phyloP scores from a whole-genome alignment of 2,329 filamentous ascomycete species.

The Intubia oerlemansii region DNA sequence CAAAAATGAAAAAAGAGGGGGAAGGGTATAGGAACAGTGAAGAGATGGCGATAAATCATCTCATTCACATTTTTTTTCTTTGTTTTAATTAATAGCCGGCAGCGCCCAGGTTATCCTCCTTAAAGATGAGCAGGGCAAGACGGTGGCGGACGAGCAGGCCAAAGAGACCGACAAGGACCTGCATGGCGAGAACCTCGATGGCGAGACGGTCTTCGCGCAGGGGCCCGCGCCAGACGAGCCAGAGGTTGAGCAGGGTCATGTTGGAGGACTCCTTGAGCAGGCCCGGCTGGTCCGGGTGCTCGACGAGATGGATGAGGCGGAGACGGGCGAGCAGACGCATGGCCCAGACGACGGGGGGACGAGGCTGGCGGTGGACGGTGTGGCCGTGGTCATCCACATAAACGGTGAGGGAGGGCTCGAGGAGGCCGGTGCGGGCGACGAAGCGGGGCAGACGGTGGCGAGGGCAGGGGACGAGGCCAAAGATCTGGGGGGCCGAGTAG shows the following conservation, averaged over 20 bases:
- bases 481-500: slow-evolving; percentile 83
- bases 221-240: slow-evolving; percentile 88
- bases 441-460: slow-evolving; percentile 80
- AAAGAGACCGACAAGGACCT: slow-evolving; percentile 53
- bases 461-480: slow-evolving; percentile 76
- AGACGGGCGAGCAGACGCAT: slow-evolving; percentile 50
- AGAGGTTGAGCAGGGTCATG: slow-evolving; percentile 83
- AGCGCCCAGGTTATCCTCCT: slow-evolving; percentile 53
- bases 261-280: slow-evolving; percentile 63
- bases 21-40: too few relatives aligned
- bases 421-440: slow-evolving; percentile 61
- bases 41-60: too few relatives aligned
- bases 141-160: slow-evolving; percentile 73
- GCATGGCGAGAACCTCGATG: slow-evolving; percentile 58
- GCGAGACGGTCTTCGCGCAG: slow-evolving; percentile 72
- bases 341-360: slow-evolving; percentile 33
- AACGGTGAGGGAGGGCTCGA: slow-evolving; percentile 69
- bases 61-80: not conserved
- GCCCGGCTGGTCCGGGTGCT: slow-evolving; percentile 45
- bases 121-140: slow-evolving; percentile 73
- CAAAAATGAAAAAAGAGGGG: too few relatives aligned
- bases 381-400: slow-evolving; percentile 23
- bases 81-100: not conserved
- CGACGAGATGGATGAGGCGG: slow-evolving; percentile 44
- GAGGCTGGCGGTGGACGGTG: slow-evolving; percentile 45